Evolutionary conservation across 2,329 filamentous ascomycete genomes (phyloP), one percentile per base, ranked within the genome.

Genomic region (Neofusicoccum kwambonambiense): DNA sequence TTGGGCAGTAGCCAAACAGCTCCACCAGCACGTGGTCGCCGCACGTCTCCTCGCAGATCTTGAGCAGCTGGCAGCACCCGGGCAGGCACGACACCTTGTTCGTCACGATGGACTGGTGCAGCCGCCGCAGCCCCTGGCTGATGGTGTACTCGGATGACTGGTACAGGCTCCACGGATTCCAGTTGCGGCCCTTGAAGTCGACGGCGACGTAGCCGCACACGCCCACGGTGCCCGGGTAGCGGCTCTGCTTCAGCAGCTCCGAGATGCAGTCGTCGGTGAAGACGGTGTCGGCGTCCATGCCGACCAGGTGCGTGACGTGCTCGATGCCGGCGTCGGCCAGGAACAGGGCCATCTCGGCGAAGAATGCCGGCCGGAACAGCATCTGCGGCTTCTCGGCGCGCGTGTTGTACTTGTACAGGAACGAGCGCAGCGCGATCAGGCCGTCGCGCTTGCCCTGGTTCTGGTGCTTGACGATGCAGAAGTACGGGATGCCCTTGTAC

Each of bases 401-500:
- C 54, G 76, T 70, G 67, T 82, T 79, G 76, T 80, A 84, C 67
- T 83, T 80, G 67, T 81, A 80, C 4, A 83, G 70, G 50, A 84
- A 79, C 0, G 81, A 83, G 0, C 82, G 80, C 1, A 77, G 79
- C n/a, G 83, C 78, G 67, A 82, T 83, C 47, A 84, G 70, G 54
- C 81, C 81, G 69, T 84, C 82, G 2, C 81, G 76, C 70, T 83
- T 84, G 41, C 81, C 81, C 67, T 82, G 80, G 69, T 83, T 83
- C 69, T 82, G 78, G 13, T 78, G 74, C 69, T 84, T 84, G 52
- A 82, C 79, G 42, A 84, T 79, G 64, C 82, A 79, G 35, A 82
- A 72, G 64, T 80, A 83, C 0, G 81, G 81, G 0, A 82, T 67
- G 1, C 78, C 81, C 67, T 78, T 79, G 72, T 82, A 83, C 39